phyloP scores from a whole-genome alignment of 2,329 filamentous ascomycete species.

The Cordyceps pruinosa region DNA sequence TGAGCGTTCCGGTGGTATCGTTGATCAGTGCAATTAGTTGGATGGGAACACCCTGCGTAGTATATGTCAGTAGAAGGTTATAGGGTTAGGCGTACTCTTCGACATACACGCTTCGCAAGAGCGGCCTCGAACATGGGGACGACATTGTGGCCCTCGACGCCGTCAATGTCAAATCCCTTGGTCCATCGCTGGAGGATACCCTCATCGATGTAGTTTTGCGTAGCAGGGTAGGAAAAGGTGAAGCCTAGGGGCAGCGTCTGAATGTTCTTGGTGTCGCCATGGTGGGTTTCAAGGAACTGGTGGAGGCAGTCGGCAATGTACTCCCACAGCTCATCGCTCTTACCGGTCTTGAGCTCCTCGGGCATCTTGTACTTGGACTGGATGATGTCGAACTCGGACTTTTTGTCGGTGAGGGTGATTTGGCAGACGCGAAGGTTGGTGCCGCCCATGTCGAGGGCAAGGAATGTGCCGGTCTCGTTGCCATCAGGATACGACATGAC shows the following conservation, averaged over 20 bases:
- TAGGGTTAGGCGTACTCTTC: neutral
- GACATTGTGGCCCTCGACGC: slow-evolving; percentile 84
- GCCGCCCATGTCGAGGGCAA: slow-evolving; percentile 92
- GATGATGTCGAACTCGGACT: slow-evolving; percentile 88
- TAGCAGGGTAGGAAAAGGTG: slow-evolving; percentile 93
- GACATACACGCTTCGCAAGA: slow-evolving; percentile 49
- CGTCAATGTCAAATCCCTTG: slow-evolving; percentile 91
- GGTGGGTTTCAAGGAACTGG: slow-evolving; percentile 83
- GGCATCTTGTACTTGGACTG: slow-evolving; percentile 96
- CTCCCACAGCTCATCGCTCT: slow-evolving; percentile 82
- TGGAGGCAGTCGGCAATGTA: slow-evolving; percentile 90
- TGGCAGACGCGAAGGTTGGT: slow-evolving; percentile 94
- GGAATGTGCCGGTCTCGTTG: slow-evolving; percentile 76
- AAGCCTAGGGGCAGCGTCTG: slow-evolving; percentile 75
- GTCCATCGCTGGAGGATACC: slow-evolving; percentile 93
- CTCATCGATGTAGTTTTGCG: slow-evolving; percentile 88
- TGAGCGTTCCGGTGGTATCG: slow-evolving; percentile 93
- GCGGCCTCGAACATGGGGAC: slow-evolving; percentile 82
- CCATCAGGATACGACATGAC: slow-evolving; percentile 85
- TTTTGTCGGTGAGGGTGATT: slow-evolving; percentile 78
- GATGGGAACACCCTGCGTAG: slow-evolving; percentile 70
- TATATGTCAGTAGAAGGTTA: neutral
- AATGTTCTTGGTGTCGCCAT: slow-evolving; percentile 56
- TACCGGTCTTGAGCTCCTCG: slow-evolving; percentile 81
- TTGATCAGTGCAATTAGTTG: slow-evolving; percentile 92